These are phyloP conservation scores for Microsporum ferrugineum DNA, from an alignment of 2,329 filamentous ascomycete genomes.

Conservation along the genomic window DNA sequence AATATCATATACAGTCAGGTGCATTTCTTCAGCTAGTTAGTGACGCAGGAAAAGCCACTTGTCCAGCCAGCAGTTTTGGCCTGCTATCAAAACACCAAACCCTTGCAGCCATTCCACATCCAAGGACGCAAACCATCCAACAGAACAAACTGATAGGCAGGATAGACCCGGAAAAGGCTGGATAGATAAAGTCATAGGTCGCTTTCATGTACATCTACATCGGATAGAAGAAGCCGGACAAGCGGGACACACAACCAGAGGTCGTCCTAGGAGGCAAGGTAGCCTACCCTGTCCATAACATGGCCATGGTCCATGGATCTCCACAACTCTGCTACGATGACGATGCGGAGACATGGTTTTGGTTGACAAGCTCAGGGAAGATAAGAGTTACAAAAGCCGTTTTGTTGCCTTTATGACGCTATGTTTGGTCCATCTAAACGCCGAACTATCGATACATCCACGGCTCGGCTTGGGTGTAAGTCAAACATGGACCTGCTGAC, in stretches of 20 bases:
- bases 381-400: background rate
- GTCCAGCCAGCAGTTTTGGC: background rate
- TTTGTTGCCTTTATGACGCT: slow-evolving; percentile 2
- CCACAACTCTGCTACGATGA: background rate
- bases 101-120: background rate
- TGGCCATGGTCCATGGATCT: background rate
- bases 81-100: background rate
- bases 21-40: background rate
- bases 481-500: background rate
- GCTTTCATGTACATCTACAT: background rate
- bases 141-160: background rate
- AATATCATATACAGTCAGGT: background rate
- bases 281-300: background rate
- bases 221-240: background rate
- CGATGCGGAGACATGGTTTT: background rate
- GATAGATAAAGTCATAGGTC: background rate
- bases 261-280: background rate
- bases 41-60: background rate
- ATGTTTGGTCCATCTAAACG: background rate
- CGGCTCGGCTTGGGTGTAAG: background rate
- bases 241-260: background rate
- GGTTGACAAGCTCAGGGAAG: background rate
- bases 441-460: background rate
- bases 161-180: slow-evolving; percentile 4
- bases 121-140: background rate